phyloP scores from a whole-genome alignment of 495 filamentous ascomycete genomes.

The Lasiosphaeria ovina region DNA sequence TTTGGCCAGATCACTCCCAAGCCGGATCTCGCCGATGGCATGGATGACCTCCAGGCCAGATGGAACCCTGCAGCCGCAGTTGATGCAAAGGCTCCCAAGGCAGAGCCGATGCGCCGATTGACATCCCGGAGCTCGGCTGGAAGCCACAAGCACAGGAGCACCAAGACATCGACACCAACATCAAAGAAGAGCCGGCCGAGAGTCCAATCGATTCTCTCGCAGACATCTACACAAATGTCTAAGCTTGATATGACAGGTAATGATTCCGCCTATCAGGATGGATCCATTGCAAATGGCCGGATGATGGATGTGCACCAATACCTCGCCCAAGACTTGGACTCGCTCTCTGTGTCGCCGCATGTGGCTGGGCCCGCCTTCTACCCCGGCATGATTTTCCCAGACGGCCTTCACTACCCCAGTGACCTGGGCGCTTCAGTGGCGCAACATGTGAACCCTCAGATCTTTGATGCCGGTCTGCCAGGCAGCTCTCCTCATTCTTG shows the following conservation, averaged over 20 bases:
- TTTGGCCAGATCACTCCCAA: conserved; percentile 51
- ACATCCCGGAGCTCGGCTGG: conserved; percentile 47
- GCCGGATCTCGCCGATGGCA: conserved; percentile 44
- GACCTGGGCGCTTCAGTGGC: conserved; percentile 37
- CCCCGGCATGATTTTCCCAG: conserved; percentile 38
- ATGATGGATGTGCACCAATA: conserved; percentile 47
- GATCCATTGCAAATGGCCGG: conserved; percentile 28
- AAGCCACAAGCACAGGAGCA: conserved; percentile 48
- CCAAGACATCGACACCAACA: conserved; percentile 37
- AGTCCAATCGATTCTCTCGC: conserved; percentile 44
- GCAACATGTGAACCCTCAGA: conserved; percentile 47
- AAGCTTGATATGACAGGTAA: conserved; percentile 52
- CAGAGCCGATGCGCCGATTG: conserved; percentile 48
- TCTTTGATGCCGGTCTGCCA: conserved; percentile 43
- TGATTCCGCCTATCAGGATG: conserved; percentile 35
- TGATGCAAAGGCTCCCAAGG: conserved; percentile 35
- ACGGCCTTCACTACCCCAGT: conserved; percentile 43
- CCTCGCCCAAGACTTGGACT: conserved; percentile 46
- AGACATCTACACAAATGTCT: conserved; percentile 44
- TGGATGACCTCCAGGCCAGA: conserved; percentile 46
- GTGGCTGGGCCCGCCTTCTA: conserved; percentile 35
- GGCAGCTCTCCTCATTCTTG: conserved; percentile 47
- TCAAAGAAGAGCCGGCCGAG: conserved; percentile 44
- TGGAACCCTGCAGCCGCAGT: conserved; percentile 39
- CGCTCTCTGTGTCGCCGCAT: conserved; percentile 42